Base-by-base conservation (phyloP, 371 early-diverging fungal species). In the Mortierella sp. region DNA sequence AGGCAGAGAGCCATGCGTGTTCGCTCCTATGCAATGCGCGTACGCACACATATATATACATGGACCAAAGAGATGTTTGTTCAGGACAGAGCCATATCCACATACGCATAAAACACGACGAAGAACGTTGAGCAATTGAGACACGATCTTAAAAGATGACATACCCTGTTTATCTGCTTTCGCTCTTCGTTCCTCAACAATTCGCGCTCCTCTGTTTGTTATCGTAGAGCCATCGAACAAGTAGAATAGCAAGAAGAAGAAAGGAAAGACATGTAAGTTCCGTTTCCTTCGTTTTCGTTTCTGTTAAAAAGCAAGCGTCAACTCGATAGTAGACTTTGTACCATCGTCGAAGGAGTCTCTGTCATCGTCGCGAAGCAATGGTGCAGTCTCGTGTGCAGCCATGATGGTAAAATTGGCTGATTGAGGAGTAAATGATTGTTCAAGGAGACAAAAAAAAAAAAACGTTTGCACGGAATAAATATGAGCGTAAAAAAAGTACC, bases 111-210 rank as follows among this genome's bases (percentile, higher is more conserved):
- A 28, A 28, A 28, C 28, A 28, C 28, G 28, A 28, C 28, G 28
- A 28, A 28, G 28, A 62, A 19, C 15, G 36, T 7, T 45, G 21
- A 55, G 55, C 33, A 53, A 19, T 1, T n/a, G 43, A 41, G 32
- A 43, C 43, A 13, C 43, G 43, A 43, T 19, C 6, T 36, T 21
- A 50, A 24, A 19, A 43, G 2, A 36, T 11, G 10, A 19, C 24
- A 4, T 74, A 80, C 80, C 47, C 80, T 70, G 2, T 75, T 59
- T 33, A 74, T 74, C 50, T 80, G 80, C 64, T 80, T 80, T 53
- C 38, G 57, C n/a, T 74, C 80, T 47, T 80, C 75, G 50, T 71
- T 60, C 32, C 47, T 63, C 40, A 80, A 63, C 58, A 74, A 36
- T 16, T 53, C 74, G 40, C 48, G 65, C 38, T 80, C 80, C 15